These are phyloP conservation scores for Globisporangium okanoganense DNA, from an alignment of 352 stramenopile species.

Conservation along the genomic window DNA sequence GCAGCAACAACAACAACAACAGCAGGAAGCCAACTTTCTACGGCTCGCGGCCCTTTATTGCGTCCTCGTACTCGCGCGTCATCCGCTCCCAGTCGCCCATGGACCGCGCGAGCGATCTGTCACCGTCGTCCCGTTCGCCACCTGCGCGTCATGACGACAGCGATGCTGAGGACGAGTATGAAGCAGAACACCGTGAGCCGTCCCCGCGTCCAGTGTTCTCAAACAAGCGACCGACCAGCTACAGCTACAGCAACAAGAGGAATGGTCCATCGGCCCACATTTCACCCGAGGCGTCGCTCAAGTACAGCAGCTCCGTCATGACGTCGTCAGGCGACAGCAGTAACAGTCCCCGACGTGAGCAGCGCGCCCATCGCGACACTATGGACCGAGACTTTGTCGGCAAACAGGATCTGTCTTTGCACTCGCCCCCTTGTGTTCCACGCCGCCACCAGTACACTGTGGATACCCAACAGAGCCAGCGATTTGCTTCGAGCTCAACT, in stretches of 20 bases:
- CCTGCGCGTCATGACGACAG: not conserved
- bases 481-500: not conserved
- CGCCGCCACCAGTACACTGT: not conserved
- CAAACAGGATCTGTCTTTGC: not conserved
- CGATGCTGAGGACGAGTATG: not conserved
- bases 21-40: slow-evolving; percentile 4
- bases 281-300: not conserved
- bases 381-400: not conserved
- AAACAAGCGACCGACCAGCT: not conserved
- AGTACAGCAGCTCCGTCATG: not conserved
- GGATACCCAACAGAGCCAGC: not conserved
- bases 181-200: not conserved
- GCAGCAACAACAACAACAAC: not conserved
- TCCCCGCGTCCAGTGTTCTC: not conserved
- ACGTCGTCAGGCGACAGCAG: not conserved
- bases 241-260: not conserved
- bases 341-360: not conserved
- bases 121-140: not conserved
- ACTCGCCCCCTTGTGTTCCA: not conserved
- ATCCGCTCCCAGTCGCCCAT: not conserved
- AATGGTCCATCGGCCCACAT: not conserved
- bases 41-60: not conserved
- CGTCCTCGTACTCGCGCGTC: not conserved
- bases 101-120: not conserved
- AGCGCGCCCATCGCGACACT: not conserved